Percentiles rank a stretch among this genome's conserved stretches.
Evolutionary conservation across 441 rosid species (phyloP).

Genomic region (Oxalis stricta): DNA sequence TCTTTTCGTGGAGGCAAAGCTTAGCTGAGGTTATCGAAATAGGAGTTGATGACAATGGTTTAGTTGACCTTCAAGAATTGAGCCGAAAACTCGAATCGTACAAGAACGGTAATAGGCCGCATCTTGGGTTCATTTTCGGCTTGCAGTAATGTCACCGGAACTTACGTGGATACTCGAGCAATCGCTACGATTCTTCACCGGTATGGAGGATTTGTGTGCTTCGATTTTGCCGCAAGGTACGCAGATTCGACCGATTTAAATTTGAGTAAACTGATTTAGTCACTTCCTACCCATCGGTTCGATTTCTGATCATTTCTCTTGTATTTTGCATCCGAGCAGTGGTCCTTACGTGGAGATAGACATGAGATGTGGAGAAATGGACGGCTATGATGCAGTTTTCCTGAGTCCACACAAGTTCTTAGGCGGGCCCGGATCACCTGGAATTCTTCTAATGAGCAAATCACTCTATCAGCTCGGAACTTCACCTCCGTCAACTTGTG

Average conservation of each 20-base stretch:
- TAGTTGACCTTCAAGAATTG: conserved; percentile 22
- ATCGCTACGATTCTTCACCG: conserved; percentile 40
- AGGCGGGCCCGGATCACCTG: conserved; percentile 57
- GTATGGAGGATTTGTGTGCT: conserved; percentile 44
- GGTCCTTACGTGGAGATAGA: conserved; percentile 46
- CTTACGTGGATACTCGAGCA: conserved; percentile 26
- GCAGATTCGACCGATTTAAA: no score
- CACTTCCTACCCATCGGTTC: no score
- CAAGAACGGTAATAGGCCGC: conserved; percentile 21
- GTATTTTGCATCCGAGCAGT: conserved; percentile 7
- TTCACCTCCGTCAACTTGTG: conserved; percentile 45
- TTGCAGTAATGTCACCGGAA: conserved; percentile 57
- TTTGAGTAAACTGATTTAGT: no score
- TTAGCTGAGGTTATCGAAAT: conserved; percentile 45
- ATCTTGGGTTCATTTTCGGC: conserved; percentile 50
- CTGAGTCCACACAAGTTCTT: conserved; percentile 50
- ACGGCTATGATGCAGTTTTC: conserved; percentile 50
- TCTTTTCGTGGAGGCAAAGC: conserved; percentile 54
- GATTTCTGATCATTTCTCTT: neutral
- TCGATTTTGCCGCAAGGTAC: conserved; percentile 58
- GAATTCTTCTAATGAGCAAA: conserved; percentile 37
- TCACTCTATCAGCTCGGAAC: conserved; percentile 27
- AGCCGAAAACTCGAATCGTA: conserved; percentile 14
- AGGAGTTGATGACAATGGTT: conserved; percentile 26
- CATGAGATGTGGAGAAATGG: conserved; percentile 36